Evolutionary conservation across 306 rosid genomes (phyloP).

Genomic region (Vigna trinervia): DNA sequence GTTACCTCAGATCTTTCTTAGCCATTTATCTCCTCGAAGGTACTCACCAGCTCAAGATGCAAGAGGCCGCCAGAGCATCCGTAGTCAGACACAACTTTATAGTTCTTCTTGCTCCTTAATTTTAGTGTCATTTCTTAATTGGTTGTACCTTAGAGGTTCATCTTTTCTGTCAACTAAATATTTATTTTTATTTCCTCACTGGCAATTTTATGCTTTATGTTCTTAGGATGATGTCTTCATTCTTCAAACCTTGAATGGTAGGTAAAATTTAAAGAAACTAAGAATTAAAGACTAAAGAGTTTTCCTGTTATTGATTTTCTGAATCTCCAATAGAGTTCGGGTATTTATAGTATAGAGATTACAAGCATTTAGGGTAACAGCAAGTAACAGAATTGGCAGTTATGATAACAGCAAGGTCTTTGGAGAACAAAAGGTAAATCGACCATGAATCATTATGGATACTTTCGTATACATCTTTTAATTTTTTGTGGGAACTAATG

Average conservation of each 20-base stretch:
- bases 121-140: slow-evolving; percentile 28
- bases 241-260: slow-evolving; percentile 30
- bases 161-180: slow-evolving; percentile 26
- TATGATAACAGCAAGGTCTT: slow-evolving; percentile 49
- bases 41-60: slow-evolving; percentile 73
- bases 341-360: too few species aligned
- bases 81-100: slow-evolving; percentile 57
- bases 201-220: slow-evolving; percentile 36
- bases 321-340: too few species aligned
- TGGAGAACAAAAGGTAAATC: slow-evolving; percentile 67
- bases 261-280: too few species aligned
- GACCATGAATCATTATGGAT: slow-evolving; percentile 30
- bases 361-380: too few species aligned
- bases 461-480: background rate
- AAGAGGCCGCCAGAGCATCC: slow-evolving; percentile 60
- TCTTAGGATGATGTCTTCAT: slow-evolving; percentile 33
- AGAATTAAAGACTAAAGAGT: too few species aligned
- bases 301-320: too few species aligned
- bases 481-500: slow-evolving; percentile 19
- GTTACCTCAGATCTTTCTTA: slow-evolving; percentile 51
- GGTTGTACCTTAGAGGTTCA: slow-evolving; percentile 5
- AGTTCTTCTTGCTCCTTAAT: slow-evolving; percentile 38
- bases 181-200: slow-evolving; percentile 17
- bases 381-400: too few species aligned
- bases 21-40: slow-evolving; percentile 62